phyloP scores from a whole-genome alignment of 2,329 filamentous ascomycete genomes.

The Macrophomina phaseolina region DNA sequence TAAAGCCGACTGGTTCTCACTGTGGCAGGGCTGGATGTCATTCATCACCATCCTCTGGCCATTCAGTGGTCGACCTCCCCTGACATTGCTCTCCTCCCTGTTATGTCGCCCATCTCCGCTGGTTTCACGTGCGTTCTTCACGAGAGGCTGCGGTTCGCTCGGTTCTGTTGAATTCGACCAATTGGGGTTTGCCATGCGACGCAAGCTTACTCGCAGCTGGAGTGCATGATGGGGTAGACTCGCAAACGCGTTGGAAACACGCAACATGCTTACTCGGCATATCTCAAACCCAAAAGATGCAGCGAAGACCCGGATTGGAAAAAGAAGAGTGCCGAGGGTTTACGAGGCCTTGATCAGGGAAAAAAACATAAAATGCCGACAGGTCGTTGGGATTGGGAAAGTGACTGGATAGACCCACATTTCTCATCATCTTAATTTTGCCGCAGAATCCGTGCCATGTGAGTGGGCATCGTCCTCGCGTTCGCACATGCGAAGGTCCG shows the following conservation, averaged over 20 bases:
- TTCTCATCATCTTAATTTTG: slow-evolving; percentile 11
- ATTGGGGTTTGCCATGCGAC: slow-evolving; percentile 1
- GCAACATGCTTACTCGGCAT: slow-evolving; percentile 11
- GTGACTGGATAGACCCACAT: slow-evolving; percentile 7
- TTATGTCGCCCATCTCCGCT: too few species aligned
- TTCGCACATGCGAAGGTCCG: slow-evolving; percentile 1
- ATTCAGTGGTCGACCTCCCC: background rate
- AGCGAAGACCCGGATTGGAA: background rate
- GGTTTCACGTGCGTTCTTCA: background rate
- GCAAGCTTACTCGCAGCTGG: slow-evolving; percentile 13
- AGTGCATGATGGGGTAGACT: background rate
- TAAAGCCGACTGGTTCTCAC: background rate
- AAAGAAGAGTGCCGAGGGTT: background rate
- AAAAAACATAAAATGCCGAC: background rate
- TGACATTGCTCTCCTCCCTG: too few species aligned
- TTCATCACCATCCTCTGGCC: background rate
- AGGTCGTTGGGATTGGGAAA: background rate
- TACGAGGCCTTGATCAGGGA: background rate
- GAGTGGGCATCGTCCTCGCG: slow-evolving; percentile 4
- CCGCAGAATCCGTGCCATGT: slow-evolving; percentile 6
- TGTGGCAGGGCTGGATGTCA: background rate
- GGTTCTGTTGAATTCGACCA: background rate
- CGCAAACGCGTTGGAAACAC: background rate
- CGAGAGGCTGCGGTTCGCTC: background rate
- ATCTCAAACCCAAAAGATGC: background rate